Evolutionary conservation across 805 yeast genomes (phyloP), one percentile per base, ranked within the genome.

Genomic region (Starmerella apis): DNA sequence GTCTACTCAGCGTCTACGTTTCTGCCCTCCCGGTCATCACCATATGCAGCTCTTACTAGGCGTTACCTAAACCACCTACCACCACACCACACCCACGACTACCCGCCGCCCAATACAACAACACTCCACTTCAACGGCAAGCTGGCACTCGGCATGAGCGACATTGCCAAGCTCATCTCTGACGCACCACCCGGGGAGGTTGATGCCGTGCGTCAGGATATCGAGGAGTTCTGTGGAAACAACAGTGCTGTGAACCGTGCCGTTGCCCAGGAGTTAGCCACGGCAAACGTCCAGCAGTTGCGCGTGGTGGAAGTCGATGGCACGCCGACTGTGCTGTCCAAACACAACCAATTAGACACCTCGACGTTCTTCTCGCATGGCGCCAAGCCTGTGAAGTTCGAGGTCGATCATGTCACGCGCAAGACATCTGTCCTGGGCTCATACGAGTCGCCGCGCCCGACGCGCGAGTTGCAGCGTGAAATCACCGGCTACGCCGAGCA

Each of bases 101-200:
- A n/a, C n/a, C n/a, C n/a, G n/a, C n/a, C n/a, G n/a, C n/a, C n/a
- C n/a, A n/a, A n/a, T n/a, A n/a, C n/a, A n/a, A n/a, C n/a, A n/a
- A n/a, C n/a, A n/a, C n/a, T n/a, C n/a, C n/a, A n/a, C n/a, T n/a
- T n/a, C n/a, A n/a, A n/a, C n/a, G n/a, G n/a, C n/a, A n/a, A n/a
- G n/a, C n/a, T n/a, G n/a, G n/a, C n/a, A n/a, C n/a, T n/a, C n/a
- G n/a, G n/a, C 9, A 30, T 42, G 35, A 42, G 35, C 45, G 45
- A 42, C 19, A 42, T 66, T 24, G 59, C 68, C 16, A 46, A 56
- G 38, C 66, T 69, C 46, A 56, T 78, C 32, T 58, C 62, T 27
- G 81, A 77, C 48, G 73, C 80, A 2, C 81, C 82, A 19, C 77
- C 80, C 6, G 82, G 82, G 18, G 77, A 74, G 61, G 71, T 72